A percentile compares a stretch with the other conserved stretches of the same genome.
phyloP scores from a whole-genome alignment of 176 grass and related monocot species.

The Themeda triandra region DNA sequence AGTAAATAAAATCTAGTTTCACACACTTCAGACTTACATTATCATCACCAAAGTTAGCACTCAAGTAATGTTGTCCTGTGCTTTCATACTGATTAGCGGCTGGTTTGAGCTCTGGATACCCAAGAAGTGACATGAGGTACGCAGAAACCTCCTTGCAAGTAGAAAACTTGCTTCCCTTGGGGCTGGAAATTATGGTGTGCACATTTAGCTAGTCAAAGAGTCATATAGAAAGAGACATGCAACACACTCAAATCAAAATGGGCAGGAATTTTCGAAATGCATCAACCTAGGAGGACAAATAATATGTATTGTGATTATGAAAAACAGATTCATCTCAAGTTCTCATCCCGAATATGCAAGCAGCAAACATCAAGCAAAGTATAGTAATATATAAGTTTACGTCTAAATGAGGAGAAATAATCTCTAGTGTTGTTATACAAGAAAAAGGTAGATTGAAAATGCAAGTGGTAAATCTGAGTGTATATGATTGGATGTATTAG shows the following conservation, averaged over 20 bases:
- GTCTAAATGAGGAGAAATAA: constrained; percentile 5
- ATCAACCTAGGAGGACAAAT: constrained; percentile 11
- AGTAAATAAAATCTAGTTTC: constrained; percentile 29
- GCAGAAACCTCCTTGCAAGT: constrained; percentile 85
- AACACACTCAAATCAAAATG: background rate
- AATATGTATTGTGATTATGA: background rate
- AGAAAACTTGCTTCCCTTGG: constrained; percentile 68
- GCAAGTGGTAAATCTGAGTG: background rate
- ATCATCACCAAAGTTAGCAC: constrained; percentile 32
- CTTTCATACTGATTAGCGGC: constrained; percentile 37
- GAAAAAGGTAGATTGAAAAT: background rate
- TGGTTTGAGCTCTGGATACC: constrained; percentile 49
- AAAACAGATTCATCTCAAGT: constrained; percentile 3
- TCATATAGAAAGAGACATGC: constrained; percentile 4
- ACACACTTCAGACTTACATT: constrained; percentile 58
- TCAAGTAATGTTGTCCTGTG: constrained; percentile 26
- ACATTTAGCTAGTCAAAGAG: constrained; percentile 32
- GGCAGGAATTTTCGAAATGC: background rate
- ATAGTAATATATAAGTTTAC: background rate
- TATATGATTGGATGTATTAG: background rate
- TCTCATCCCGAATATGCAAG: no score
- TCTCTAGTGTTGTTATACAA: background rate
- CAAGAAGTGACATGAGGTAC: constrained; percentile 86
- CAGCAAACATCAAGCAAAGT: no score
- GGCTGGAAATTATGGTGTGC: constrained; percentile 54